Evolutionary conservation across 495 filamentous ascomycete genomes (phyloP).

Genomic region (Hypomontagnella submonticulosa): DNA sequence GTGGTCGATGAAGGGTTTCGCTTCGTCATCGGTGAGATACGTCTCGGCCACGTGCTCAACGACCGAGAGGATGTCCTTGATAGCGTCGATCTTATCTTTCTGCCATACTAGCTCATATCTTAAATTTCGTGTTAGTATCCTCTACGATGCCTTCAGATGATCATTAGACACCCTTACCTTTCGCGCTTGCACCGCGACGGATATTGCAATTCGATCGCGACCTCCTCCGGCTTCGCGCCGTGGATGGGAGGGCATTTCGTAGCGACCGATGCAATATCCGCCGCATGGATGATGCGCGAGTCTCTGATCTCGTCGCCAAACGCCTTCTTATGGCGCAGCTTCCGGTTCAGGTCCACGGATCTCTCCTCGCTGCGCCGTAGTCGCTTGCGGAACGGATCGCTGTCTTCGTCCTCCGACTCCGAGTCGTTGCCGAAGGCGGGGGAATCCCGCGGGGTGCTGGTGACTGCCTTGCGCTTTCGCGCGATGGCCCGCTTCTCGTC

Average conservation of each 20-base stretch:
- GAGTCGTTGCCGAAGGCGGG: constrained; percentile 46
- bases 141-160: constrained; percentile 12
- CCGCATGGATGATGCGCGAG: constrained; percentile 69
- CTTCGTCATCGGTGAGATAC: constrained; percentile 76
- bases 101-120: constrained; percentile 84
- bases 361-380: constrained; percentile 40
- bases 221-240: constrained; percentile 59
- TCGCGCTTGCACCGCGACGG: constrained; percentile 76
- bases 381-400: constrained; percentile 45
- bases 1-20: constrained; percentile 75
- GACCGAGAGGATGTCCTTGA: constrained; percentile 84
- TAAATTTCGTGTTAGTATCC: constrained; percentile 37
- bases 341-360: constrained; percentile 64
- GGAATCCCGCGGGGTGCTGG: constrained; percentile 46
- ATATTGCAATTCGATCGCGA: constrained; percentile 73
- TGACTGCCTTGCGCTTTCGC: constrained; percentile 47
- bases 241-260: constrained; percentile 61
- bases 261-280: constrained; percentile 68
- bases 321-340: constrained; percentile 68
- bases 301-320: constrained; percentile 66
- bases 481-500: constrained; percentile 44
- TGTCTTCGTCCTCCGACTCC: constrained; percentile 43
- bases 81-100: constrained; percentile 83
- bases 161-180: constrained; percentile 59
- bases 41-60: constrained; percentile 76